phyloP scores from a whole-genome alignment of 371 early-diverging fungal species.

The Mortierella sp. region DNA sequence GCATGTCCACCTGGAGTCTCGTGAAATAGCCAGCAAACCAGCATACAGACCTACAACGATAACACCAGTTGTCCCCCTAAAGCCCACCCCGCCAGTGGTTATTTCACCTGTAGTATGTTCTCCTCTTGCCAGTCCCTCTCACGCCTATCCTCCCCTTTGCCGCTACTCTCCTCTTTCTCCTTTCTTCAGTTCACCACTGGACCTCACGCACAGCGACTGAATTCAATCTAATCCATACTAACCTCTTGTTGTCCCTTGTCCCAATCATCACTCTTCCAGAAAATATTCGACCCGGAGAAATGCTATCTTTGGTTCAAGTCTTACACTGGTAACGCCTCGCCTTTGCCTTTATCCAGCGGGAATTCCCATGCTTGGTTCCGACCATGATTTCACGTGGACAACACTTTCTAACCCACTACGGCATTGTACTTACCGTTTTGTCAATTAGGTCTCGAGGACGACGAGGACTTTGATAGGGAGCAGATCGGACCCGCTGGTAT shows the following conservation, averaged over 20 bases:
- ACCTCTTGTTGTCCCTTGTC: slow-evolving; percentile 6
- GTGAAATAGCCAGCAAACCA: slow-evolving; percentile 22
- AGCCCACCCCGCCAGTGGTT: slow-evolving; percentile 10
- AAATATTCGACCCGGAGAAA: slow-evolving; percentile 21
- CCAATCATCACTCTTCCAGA: slow-evolving; percentile 17
- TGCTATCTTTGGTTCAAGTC: slow-evolving; percentile 44
- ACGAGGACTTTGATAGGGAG: slow-evolving; percentile 43
- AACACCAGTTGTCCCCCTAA: slow-evolving; percentile 13
- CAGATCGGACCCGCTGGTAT: slow-evolving; percentile 51
- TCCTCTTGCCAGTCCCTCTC: background rate
- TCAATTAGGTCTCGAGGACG: slow-evolving; percentile 37
- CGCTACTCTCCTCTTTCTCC: background rate
- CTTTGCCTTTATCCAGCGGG: background rate
- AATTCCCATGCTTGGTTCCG: background rate
- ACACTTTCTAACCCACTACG: background rate
- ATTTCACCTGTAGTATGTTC: slow-evolving; percentile 32
- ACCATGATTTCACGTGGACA: background rate
- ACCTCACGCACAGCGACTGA: background rate
- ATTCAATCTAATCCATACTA: background rate
- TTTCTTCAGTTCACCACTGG: background rate
- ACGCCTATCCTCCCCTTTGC: background rate
- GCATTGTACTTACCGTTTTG: background rate
- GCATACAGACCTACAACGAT: slow-evolving; percentile 19
- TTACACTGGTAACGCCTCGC: slow-evolving; percentile 31
- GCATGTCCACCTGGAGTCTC: slow-evolving; percentile 21